A percentile compares a stretch with the other conserved stretches of the same genome.
phyloP scores from a whole-genome alignment of 1,284 basidiomycete species.

The Trametes pubescens region DNA sequence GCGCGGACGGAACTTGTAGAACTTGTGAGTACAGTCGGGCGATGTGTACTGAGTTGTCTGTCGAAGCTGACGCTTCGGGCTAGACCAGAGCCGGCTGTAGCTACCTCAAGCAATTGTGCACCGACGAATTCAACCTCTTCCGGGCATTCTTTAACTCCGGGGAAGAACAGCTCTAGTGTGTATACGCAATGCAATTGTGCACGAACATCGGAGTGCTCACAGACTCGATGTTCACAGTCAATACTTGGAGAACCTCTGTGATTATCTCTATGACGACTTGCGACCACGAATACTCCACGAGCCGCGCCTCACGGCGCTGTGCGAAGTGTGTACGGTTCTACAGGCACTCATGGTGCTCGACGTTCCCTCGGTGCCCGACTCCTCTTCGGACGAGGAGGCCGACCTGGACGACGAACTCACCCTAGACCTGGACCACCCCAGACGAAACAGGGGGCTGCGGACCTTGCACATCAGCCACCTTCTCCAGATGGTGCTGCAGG shows the following conservation, averaged over 20 bases:
- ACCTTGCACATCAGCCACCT: slow-evolving; percentile 76
- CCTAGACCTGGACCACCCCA: slow-evolving; percentile 49
- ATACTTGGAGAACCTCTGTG: slow-evolving; percentile 90
- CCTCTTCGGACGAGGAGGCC: slow-evolving; percentile 47
- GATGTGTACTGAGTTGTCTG: neutral
- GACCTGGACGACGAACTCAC: slow-evolving; percentile 52
- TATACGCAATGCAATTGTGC: slow-evolving; percentile 32
- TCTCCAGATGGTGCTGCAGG: slow-evolving; percentile 89
- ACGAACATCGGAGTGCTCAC: slow-evolving; percentile 11
- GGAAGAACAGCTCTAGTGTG: slow-evolving; percentile 86
- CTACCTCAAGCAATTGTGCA: slow-evolving; percentile 89
- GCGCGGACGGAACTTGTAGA: slow-evolving; percentile 83
- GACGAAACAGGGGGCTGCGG: slow-evolving; percentile 50
- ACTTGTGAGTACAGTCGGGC: slow-evolving; percentile 59
- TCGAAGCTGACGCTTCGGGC: slow-evolving; percentile 11
- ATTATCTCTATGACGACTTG: slow-evolving; percentile 92
- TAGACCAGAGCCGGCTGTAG: slow-evolving; percentile 90
- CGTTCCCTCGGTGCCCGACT: slow-evolving; percentile 51
- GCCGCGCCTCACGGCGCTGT: slow-evolving; percentile 83
- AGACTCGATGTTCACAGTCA: slow-evolving; percentile 54
- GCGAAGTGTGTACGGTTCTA: slow-evolving; percentile 93
- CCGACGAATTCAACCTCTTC: slow-evolving; percentile 87
- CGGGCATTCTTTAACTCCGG: slow-evolving; percentile 87
- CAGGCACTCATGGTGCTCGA: slow-evolving; percentile 95
- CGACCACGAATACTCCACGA: slow-evolving; percentile 94